Base-by-base conservation (phyloP, 2,329 filamentous ascomycete species). In the Exophiala spinifera region DNA sequence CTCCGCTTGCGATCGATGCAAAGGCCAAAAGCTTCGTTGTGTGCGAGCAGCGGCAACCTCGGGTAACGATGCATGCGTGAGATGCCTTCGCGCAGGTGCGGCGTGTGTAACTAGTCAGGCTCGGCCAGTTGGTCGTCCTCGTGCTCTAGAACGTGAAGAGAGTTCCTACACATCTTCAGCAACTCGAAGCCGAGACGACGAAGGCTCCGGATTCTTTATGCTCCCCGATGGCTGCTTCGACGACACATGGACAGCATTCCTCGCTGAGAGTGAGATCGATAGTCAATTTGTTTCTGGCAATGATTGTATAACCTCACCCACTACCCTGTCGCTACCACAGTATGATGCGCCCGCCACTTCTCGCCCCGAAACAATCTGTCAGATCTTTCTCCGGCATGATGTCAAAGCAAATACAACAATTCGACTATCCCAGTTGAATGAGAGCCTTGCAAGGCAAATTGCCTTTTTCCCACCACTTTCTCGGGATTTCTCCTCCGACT, bases 1-100 rank as follows among this genome's bases (percentile, higher is more conserved):
- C 23, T 54, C 51, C 3, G 46, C 51, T 17, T 54, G 51, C 49
- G 51, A 54, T 36, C 51, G 46, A 21, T 54, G 51, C 46, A 54
- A 46, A 49, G 34, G 36, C 25, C 51, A 54, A 39, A 54, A 54
- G 39, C 45, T 54, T 15, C 51, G 51, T 19, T 54, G 51, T 44
- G 34, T 39, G 19, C 46, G 51, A 31, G 28, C 11, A 31, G 28
- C 28, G n/a, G 43, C 17, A 17, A 36, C 49, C 20, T 28, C 49
- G 10, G 7, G 15, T 11, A 33, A 39, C 36, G 36, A 50, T 19
- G 17, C 46, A 15, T 54, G 51, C 44, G 15, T 33, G 33, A 46
- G 49, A 47, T 52, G 49, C 33, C n/a, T 52, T 31, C 20, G 42
- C 25, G 20, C 46, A 34, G 49, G 49, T 11, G 43, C 46, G 15